Evolutionary conservation across 2,329 filamentous ascomycete species (phyloP), one percentile per base, ranked within the genome.

Genomic region (Microdochium paspali): DNA sequence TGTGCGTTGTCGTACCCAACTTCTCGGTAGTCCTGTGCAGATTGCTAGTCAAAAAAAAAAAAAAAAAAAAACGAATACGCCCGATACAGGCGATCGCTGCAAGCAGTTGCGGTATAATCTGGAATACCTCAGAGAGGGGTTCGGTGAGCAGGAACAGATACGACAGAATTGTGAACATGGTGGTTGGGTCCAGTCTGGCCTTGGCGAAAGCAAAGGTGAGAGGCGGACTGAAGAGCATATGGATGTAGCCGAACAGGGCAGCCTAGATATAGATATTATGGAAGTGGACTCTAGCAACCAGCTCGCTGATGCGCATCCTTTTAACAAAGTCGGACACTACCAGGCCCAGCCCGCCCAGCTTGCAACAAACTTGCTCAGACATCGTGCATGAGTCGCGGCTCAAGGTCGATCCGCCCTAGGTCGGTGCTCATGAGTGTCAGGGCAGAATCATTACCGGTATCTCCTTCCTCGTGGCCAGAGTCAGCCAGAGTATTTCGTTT

Each of bases 321-420:
- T 70, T 46, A 55, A 39, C 72, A 78, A 0, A 28, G 26, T 28
- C 26, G n/a, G n/a, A n/a, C n/a, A n/a, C n/a, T n/a, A 73, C 71
- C 0, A 62, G 58, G 0, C 76, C 74, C 1, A 79, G 68, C 69
- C 1, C 77, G 46, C 4, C 54, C 65, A 4, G 71, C 64, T 50
- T 77, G 66, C 1, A 74, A 49, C 1, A 60, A 46, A 31, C 56
- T 65, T 0, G 61, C 66, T 69, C 69, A 72, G 4, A 66, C 26
- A 28, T 28, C 26, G 13, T 28, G 26, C 26, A 28, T 7, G 7
- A 28, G 13, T 7, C 26, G 26, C 48, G 63, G 57, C 1, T 66
- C 70, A 0, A 54, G 35, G 2, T 61, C 54, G 2, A 74, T 65
- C 4, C 66, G 61, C 48, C 73, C 71, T 10, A 74, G 58, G 44